A percentile compares a stretch with the other conserved stretches of the same genome.
phyloP scores from a whole-genome alignment of 257 asterid species.

The Jasminum sambac region DNA sequence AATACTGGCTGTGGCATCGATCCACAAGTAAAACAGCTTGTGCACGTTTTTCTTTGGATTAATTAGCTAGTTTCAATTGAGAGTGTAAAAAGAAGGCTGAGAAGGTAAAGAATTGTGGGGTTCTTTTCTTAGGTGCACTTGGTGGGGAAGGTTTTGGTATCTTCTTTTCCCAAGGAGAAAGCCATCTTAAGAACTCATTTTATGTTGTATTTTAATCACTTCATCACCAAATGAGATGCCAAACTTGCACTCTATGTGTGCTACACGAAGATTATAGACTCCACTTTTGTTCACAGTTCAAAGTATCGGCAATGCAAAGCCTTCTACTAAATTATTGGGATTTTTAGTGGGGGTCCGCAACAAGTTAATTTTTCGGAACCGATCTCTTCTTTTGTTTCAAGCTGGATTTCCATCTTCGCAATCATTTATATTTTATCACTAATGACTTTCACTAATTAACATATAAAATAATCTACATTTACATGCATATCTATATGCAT shows the following conservation, averaged over 20 bases:
- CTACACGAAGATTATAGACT: neutral
- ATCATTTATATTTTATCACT: no score
- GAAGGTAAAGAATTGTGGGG: constrained; percentile 31
- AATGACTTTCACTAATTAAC: no score
- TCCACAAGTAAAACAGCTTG: no score
- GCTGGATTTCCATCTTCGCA: no score
- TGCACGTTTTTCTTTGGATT: no score
- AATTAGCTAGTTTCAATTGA: constrained; percentile 26
- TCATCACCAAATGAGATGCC: neutral
- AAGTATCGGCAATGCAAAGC: no score
- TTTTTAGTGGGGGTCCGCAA: no score
- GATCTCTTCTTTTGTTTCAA: no score
- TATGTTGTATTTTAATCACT: neutral
- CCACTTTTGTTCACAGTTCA: neutral
- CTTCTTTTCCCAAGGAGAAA: constrained; percentile 42
- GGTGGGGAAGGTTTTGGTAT: constrained; percentile 71
- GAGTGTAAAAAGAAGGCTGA: constrained; percentile 3
- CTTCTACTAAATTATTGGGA: no score
- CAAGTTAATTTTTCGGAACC: no score
- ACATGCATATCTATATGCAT: no score
- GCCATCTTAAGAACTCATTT: constrained; percentile 22
- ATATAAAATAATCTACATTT: no score
- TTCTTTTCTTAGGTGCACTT: constrained; percentile 43
- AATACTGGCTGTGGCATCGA: constrained; percentile 57
- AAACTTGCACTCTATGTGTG: neutral